phyloP scores from a whole-genome alignment of 1,284 basidiomycete species.

The Ceratobasidium theobromae region DNA sequence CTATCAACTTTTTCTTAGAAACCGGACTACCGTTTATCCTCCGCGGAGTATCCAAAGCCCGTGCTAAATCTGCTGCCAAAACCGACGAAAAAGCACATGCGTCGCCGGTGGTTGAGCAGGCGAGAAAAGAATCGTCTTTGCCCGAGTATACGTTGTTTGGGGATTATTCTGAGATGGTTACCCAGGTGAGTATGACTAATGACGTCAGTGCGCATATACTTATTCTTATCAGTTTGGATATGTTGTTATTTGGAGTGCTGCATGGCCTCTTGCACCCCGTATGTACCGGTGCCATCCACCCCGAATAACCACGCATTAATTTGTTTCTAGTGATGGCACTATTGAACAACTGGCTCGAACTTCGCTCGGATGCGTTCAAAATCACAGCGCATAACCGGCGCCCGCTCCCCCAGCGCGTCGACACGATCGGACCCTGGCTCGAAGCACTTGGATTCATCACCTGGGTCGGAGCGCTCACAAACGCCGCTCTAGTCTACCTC shows the following conservation, averaged over 20 bases:
- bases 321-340: conserved; percentile 61
- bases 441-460: conserved; percentile 83
- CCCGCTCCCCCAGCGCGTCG: conserved; percentile 82
- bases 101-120: conserved; percentile 75
- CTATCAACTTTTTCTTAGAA: conserved; percentile 79
- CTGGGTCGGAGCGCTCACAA: conserved; percentile 84
- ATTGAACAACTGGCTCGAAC: conserved; percentile 87
- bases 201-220: neutral
- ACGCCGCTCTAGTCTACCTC: conserved; percentile 82
- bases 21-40: conserved; percentile 80
- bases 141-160: conserved; percentile 79
- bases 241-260: conserved; percentile 86
- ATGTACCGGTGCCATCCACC: conserved; percentile 39
- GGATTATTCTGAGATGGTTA: conserved; percentile 96
- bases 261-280: conserved; percentile 93
- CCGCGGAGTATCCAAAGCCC: conserved; percentile 53
- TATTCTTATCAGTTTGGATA: conserved; percentile 74
- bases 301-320: conserved; percentile 1
- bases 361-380: conserved; percentile 94
- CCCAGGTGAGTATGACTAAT: conserved; percentile 43
- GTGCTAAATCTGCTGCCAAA: conserved; percentile 46
- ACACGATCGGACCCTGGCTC: conserved; percentile 94
- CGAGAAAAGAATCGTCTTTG: conserved; percentile 75
- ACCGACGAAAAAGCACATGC: conserved; percentile 52
- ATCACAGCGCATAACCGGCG: conserved; percentile 83